A percentile compares a stretch with the other conserved stretches of the same genome.
These are phyloP conservation scores for Ceratocystis albifundus DNA, from an alignment of 2,329 filamentous ascomycete species.

Conservation along the genomic window DNA sequence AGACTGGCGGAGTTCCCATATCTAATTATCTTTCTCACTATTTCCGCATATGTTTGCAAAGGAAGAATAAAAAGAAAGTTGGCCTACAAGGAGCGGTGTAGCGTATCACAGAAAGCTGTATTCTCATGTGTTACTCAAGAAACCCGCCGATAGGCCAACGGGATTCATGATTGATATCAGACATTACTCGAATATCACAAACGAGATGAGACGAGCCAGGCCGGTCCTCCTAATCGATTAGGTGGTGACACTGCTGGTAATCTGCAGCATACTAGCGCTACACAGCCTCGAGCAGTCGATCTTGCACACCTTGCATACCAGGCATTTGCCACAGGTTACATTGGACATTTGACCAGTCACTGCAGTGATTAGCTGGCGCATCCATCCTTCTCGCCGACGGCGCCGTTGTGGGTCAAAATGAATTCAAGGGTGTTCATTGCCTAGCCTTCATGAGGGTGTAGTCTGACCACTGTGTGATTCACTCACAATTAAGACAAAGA, in stretches of 20 bases:
- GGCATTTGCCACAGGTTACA: slow-evolving; percentile 47
- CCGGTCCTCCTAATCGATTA: slow-evolving; percentile 33
- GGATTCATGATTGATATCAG: slow-evolving; percentile 34
- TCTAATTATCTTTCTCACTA: too few species aligned
- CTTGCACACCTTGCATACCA: slow-evolving; percentile 43
- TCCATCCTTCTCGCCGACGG: slow-evolving; percentile 41
- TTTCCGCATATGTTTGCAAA: too few species aligned
- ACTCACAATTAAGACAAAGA: slow-evolving; percentile 41
- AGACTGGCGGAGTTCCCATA: too few species aligned
- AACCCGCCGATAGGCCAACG: slow-evolving; percentile 31
- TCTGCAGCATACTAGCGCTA: slow-evolving; percentile 49
- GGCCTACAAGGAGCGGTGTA: too few species aligned
- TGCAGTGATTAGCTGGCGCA: slow-evolving; percentile 45
- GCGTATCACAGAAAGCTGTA: too few species aligned
- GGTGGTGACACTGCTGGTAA: slow-evolving; percentile 46
- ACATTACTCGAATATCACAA: slow-evolving; percentile 30
- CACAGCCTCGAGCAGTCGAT: slow-evolving; percentile 47
- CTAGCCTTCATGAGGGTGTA: slow-evolving; percentile 51
- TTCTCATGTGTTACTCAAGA: too few species aligned
- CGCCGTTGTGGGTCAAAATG: slow-evolving; percentile 45
- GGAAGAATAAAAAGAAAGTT: too few species aligned
- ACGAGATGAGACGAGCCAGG: slow-evolving; percentile 24
- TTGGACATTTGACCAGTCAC: slow-evolving; percentile 42
- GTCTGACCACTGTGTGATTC: slow-evolving; percentile 51
- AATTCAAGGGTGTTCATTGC: slow-evolving; percentile 38